Percentiles rank a stretch among this genome's conserved stretches.
phyloP scores from a whole-genome alignment of 345 rosid species.

The Moricandia arvensis region DNA sequence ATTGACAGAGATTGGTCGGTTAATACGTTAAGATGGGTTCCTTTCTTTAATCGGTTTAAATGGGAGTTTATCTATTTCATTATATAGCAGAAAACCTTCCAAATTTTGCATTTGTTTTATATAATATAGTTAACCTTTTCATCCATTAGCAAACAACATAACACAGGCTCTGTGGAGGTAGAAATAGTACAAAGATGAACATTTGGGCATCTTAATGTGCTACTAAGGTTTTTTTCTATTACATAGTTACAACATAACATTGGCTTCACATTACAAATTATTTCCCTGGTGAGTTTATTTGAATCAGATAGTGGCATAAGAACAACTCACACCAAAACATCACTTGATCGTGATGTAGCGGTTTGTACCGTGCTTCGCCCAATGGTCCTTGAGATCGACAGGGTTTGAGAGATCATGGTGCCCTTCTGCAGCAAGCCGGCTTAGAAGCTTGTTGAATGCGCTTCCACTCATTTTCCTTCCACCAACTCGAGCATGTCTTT shows the following conservation, averaged over 20 bases:
- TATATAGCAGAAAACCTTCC: constrained; percentile 21
- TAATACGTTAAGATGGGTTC: constrained; percentile 28
- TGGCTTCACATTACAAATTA: constrained; percentile 18
- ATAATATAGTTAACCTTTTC: neutral
- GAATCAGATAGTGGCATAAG: constrained; percentile 4
- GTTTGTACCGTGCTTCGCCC: constrained; percentile 80
- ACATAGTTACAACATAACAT: constrained; percentile 26
- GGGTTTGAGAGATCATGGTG: constrained; percentile 66
- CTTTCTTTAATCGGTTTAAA: neutral
- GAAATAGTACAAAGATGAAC: neutral
- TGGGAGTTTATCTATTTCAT: constrained; percentile 32
- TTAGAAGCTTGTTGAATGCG: constrained; percentile 92
- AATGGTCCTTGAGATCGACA: constrained; percentile 68
- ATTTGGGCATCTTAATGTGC: constrained; percentile 2
- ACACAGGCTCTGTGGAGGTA: neutral
- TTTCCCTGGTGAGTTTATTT: constrained; percentile 23
- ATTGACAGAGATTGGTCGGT: constrained; percentile 55
- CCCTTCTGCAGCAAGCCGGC: constrained; percentile 84
- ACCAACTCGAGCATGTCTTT: constrained; percentile 90
- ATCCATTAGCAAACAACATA: neutral
- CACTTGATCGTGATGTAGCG: constrained; percentile 62
- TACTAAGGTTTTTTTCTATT: neutral
- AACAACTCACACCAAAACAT: constrained; percentile 19
- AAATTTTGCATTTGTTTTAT: neutral
- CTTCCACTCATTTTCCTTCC: constrained; percentile 99